Conservation (phyloP, 352 stramenopile genomes). For the Globisporangium nagaii region DNA sequence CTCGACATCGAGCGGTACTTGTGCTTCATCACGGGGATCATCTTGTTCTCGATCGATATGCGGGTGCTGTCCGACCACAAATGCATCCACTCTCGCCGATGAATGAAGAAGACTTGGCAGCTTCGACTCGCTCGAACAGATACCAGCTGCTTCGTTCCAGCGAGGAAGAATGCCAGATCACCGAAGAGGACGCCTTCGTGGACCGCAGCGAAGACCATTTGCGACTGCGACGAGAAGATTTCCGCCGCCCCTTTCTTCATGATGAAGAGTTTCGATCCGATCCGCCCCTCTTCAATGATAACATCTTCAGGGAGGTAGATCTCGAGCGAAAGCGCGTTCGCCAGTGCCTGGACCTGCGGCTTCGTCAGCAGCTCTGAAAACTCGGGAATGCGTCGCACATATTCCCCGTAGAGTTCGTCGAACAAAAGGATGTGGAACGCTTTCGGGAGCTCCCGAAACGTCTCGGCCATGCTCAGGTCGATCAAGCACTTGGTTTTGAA, state of each 20-base stretch:
- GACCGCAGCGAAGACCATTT: conserved; percentile 15
- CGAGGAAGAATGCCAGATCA: conserved; percentile 20
- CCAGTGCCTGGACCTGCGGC: conserved; percentile 14
- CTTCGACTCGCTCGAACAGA: conserved; percentile 14
- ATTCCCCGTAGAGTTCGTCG: conserved; percentile 19
- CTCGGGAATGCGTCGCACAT: conserved; percentile 11
- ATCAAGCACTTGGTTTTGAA: conserved; percentile 18
- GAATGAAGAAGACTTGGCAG: conserved; percentile 13
- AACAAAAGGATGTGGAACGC: conserved; percentile 14
- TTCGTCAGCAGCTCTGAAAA: conserved; percentile 7
- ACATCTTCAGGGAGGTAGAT: conserved; percentile 18
- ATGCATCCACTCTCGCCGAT: conserved; percentile 11
- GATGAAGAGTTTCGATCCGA: conserved; percentile 15
- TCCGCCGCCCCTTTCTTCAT: conserved; percentile 15
- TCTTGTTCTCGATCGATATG: conserved; percentile 14
- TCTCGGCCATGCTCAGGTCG: conserved; percentile 10
- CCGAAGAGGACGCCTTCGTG: conserved; percentile 18
- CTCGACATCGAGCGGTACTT: conserved; percentile 14
- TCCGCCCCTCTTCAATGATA: conserved; percentile 18
- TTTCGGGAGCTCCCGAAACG: conserved; percentile 13
- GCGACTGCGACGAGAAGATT: conserved; percentile 10
- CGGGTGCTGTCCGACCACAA: conserved; percentile 15
- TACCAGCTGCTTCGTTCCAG: conserved; percentile 10
- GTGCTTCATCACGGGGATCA: conserved; percentile 13
- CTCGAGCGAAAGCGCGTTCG: conserved; percentile 14